A percentile compares a stretch with the other conserved stretches of the same genome.
These are phyloP conservation scores for Hericium rajendrae DNA, from an alignment of 768 basidiomycete species.

Conservation along the genomic window DNA sequence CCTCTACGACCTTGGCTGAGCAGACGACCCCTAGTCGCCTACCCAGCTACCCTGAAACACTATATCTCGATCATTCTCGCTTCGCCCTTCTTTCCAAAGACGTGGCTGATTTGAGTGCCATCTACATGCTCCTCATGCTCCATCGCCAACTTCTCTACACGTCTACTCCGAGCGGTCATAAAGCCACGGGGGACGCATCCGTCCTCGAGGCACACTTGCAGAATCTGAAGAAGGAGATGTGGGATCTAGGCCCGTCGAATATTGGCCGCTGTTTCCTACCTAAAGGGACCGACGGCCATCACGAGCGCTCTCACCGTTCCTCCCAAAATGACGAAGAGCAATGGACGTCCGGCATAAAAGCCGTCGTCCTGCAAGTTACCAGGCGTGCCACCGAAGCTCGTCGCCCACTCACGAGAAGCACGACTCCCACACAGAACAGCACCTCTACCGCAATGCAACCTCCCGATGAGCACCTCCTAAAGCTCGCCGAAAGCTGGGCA, in stretches of 20 bases:
- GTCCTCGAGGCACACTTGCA: conserved; percentile 45
- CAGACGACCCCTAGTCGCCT: conserved; percentile 21
- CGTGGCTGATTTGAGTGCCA: conserved; percentile 59
- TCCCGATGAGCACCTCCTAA: conserved; percentile 36
- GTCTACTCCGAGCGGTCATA: conserved; percentile 22
- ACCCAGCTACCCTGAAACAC: conserved; percentile 61
- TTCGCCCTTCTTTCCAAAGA: conserved; percentile 59
- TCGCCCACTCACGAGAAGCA: not conserved
- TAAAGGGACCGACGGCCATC: not conserved
- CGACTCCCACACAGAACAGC: not conserved
- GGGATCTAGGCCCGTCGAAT: conserved; percentile 52
- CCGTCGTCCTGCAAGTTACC: conserved; percentile 63
- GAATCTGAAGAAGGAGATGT: conserved; percentile 64
- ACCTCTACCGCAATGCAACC: not conserved
- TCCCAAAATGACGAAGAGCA: conserved; percentile 27
- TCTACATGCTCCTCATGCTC: conserved; percentile 76
- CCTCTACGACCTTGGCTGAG: conserved; percentile 18
- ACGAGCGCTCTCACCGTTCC: conserved; percentile 6
- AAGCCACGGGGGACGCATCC: conserved; percentile 25
- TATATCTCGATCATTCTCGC: conserved; percentile 70
- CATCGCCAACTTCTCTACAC: conserved; percentile 66
- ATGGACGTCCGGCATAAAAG: conserved; percentile 27
- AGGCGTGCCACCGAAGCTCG: conserved; percentile 49
- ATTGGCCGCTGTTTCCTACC: conserved; percentile 50
- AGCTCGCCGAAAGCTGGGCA: conserved; percentile 64